Conservation (phyloP, 441 rosid genomes). For the Daphne laureola region DNA sequence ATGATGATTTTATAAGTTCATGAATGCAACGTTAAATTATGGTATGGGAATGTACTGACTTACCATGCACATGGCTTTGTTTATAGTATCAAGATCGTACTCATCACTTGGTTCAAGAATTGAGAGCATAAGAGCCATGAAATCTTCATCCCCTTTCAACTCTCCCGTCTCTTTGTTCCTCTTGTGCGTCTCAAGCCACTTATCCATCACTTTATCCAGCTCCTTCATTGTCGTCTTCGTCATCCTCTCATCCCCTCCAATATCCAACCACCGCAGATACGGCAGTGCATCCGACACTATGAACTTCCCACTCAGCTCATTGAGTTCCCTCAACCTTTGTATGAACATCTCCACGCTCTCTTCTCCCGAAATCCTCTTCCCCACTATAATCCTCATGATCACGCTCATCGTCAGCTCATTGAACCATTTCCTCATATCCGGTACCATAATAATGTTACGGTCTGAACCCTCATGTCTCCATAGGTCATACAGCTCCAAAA, state of each 20-base stretch:
- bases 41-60: not conserved
- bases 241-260: slow-evolving; percentile 21
- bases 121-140: slow-evolving; percentile 28
- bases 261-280: slow-evolving; percentile 28
- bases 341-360: slow-evolving; percentile 3
- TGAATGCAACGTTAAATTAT: too few species aligned
- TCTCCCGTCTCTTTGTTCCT: not conserved
- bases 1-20: too few species aligned
- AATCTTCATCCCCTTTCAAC: slow-evolving; percentile 7
- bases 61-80: slow-evolving; percentile 21
- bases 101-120: slow-evolving; percentile 3
- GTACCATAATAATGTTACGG: too few species aligned
- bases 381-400: slow-evolving; percentile 18
- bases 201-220: slow-evolving; percentile 10
- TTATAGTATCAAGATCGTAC: slow-evolving; percentile 18
- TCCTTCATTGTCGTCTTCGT: slow-evolving; percentile 22
- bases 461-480: too few species aligned
- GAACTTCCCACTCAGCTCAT: slow-evolving; percentile 14
- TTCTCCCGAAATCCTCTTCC: slow-evolving; percentile 9
- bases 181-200: slow-evolving; percentile 29
- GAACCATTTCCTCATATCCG: slow-evolving; percentile 38
- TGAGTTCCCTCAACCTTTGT: slow-evolving; percentile 10
- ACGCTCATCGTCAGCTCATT: slow-evolving; percentile 19
- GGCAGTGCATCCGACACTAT: slow-evolving; percentile 25
- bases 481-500: slow-evolving; percentile 10